Conservation (phyloP, 1,139 yeast genomes). For the Protomyces arabidopsidicola region DNA sequence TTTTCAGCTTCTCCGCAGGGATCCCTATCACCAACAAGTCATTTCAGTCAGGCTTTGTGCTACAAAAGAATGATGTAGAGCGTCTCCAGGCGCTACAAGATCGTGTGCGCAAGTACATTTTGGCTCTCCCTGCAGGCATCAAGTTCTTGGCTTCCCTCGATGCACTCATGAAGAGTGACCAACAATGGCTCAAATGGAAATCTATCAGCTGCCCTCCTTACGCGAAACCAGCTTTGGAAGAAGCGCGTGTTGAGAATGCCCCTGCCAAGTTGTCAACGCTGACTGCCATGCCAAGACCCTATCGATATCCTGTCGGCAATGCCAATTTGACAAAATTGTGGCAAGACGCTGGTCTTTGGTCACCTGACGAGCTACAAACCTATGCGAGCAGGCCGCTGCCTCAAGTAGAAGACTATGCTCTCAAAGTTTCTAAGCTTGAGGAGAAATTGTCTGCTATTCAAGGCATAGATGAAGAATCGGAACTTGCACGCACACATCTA, state of each 20-base stretch:
- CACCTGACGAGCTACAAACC: neutral
- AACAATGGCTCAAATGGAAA: conserved; percentile 42
- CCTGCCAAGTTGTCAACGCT: conserved; percentile 33
- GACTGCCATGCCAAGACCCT: conserved; percentile 23
- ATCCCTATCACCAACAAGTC: conserved; percentile 36
- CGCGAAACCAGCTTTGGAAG: conserved; percentile 5
- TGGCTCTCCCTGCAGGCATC: conserved; percentile 30
- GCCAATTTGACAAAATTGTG: conserved; percentile 39
- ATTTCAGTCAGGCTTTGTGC: conserved; percentile 35
- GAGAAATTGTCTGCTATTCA: neutral
- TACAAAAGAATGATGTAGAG: conserved; percentile 33
- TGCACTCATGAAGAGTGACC: conserved; percentile 36
- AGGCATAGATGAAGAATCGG: neutral
- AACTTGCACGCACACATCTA: neutral
- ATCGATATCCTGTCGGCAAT: conserved; percentile 41
- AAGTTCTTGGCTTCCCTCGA: conserved; percentile 34
- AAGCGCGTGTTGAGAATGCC: conserved; percentile 32
- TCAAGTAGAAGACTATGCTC: neutral
- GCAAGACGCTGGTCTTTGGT: conserved; percentile 34
- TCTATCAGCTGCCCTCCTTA: conserved; percentile 37
- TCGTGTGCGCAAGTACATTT: conserved; percentile 26
- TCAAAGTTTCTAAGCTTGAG: neutral
- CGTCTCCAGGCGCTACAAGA: conserved; percentile 34
- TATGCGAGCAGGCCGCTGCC: neutral
- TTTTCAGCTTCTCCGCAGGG: conserved; percentile 35